Percentiles rank a stretch among this genome's conserved stretches.
These are phyloP conservation scores for Pythium biforme DNA, from an alignment of 352 stramenopile genomes.

Conservation along the genomic window DNA sequence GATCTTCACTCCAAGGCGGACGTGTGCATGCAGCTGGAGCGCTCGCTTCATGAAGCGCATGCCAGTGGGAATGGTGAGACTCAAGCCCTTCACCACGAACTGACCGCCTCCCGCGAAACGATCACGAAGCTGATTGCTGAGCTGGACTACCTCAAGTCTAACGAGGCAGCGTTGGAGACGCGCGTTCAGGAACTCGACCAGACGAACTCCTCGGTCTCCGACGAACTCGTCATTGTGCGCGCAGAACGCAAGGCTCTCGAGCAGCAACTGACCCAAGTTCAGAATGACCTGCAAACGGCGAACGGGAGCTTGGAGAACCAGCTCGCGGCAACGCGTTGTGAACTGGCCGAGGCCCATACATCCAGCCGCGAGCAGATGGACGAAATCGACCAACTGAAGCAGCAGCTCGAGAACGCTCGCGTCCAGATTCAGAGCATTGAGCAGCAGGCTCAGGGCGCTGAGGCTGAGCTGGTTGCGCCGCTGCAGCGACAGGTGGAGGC, in stretches of 20 bases:
- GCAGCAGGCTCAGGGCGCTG: slow-evolving; percentile 39
- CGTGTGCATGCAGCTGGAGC: slow-evolving; percentile 32
- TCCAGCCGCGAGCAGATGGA: slow-evolving; percentile 40
- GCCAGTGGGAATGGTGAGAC: slow-evolving; percentile 9
- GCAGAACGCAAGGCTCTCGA: slow-evolving; percentile 33
- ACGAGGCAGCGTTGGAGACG: slow-evolving; percentile 18
- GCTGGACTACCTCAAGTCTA: slow-evolving; percentile 19
- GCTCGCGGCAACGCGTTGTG: neutral
- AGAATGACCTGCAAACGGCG: slow-evolving; percentile 38
- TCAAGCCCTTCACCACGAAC: slow-evolving; percentile 15
- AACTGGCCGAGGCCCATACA: slow-evolving; percentile 30
- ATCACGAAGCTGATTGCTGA: slow-evolving; percentile 13
- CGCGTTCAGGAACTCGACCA: slow-evolving; percentile 14
- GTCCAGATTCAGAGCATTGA: slow-evolving; percentile 42
- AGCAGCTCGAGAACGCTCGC: slow-evolving; percentile 43
- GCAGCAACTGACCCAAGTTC: slow-evolving; percentile 36
- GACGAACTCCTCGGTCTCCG: slow-evolving; percentile 26
- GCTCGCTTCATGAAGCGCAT: slow-evolving; percentile 18
- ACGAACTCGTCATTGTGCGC: slow-evolving; percentile 40
- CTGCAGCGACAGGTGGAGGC: slow-evolving; percentile 52
- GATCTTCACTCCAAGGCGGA: slow-evolving; percentile 40
- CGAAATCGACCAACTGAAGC: slow-evolving; percentile 50
- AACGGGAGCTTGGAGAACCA: slow-evolving; percentile 29
- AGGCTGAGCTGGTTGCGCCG: slow-evolving; percentile 34
- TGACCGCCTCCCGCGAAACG: slow-evolving; percentile 3